Evolutionary conservation across 2,329 filamentous ascomycete species (phyloP).

Genomic region (Colletotrichum sp.): DNA sequence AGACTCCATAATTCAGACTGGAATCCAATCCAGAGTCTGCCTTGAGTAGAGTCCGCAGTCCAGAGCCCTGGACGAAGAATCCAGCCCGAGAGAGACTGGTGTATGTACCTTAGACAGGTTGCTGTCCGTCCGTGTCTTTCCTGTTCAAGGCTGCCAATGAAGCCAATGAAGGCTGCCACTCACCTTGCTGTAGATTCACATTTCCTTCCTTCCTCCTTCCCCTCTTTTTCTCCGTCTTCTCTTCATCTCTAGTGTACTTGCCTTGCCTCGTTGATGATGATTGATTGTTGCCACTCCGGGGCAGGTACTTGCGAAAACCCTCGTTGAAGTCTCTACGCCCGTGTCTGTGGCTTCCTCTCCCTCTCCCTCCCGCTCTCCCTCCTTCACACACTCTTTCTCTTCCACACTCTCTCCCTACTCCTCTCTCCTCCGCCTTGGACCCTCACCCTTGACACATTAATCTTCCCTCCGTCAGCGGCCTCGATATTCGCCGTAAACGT

Average conservation of each 20-base stretch:
- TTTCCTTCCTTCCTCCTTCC: neutral
- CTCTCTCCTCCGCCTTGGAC: neutral
- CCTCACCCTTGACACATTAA: neutral
- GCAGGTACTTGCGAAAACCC: neutral
- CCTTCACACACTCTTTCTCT: neutral
- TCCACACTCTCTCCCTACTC: neutral
- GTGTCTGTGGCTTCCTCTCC: neutral
- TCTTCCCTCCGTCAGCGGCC: neutral
- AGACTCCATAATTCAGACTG: neutral
- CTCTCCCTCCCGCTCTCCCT: neutral
- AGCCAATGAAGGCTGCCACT: neutral
- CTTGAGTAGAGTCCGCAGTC: neutral
- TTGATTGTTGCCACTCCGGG: neutral
- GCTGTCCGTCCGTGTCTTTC: neutral
- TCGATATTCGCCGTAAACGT: neutral
- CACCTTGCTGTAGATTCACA: neutral
- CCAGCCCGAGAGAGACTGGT: neutral
- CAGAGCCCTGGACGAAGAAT: neutral
- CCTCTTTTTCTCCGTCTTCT: neutral
- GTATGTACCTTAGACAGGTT: neutral
- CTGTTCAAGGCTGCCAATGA: neutral
- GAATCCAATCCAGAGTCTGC: neutral
- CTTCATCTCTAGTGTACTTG: neutral
- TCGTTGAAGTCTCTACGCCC: neutral
- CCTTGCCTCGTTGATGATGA: neutral